Percentiles rank a stretch among this genome's conserved stretches.
Conservation (phyloP, 148 eudicot genomes). For the Vaccinium vitisidaea region DNA sequence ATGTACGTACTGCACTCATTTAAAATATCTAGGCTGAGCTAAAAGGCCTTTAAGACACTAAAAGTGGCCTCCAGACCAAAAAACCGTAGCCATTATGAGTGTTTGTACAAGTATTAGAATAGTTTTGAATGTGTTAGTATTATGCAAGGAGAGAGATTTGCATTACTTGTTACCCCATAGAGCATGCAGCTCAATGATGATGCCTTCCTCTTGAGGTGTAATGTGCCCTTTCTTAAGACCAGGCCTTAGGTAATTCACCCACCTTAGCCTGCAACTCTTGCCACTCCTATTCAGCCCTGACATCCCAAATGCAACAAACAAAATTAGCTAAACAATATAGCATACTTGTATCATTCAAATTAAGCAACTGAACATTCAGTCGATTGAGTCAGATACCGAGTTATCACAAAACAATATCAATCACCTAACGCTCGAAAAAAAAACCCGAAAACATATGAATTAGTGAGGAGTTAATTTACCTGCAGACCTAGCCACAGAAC, state of each 20-base stretch:
- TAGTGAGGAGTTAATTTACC: constrained; percentile 22
- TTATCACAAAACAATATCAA: neutral
- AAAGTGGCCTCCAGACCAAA: no score
- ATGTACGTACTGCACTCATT: no score
- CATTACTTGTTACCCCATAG: constrained; percentile 72
- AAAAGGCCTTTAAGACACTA: no score
- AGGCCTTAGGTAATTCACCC: constrained; percentile 77
- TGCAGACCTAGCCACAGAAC: constrained; percentile 47
- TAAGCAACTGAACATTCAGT: neutral
- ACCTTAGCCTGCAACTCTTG: constrained; percentile 68
- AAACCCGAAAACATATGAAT: neutral
- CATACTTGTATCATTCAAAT: neutral
- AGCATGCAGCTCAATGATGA: constrained; percentile 69
- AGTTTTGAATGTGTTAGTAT: neutral
- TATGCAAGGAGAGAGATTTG: neutral
- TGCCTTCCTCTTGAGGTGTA: constrained; percentile 69
- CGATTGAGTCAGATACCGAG: neutral
- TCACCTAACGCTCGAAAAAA: neutral
- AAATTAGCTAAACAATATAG: neutral
- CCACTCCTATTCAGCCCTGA: constrained; percentile 64
- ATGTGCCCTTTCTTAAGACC: constrained; percentile 62
- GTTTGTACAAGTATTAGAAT: no score
- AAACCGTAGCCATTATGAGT: neutral
- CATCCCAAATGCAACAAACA: neutral
- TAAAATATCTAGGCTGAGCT: no score